Base-by-base conservation (phyloP, 345 rosid species). In the Lumnitzera littorea region DNA sequence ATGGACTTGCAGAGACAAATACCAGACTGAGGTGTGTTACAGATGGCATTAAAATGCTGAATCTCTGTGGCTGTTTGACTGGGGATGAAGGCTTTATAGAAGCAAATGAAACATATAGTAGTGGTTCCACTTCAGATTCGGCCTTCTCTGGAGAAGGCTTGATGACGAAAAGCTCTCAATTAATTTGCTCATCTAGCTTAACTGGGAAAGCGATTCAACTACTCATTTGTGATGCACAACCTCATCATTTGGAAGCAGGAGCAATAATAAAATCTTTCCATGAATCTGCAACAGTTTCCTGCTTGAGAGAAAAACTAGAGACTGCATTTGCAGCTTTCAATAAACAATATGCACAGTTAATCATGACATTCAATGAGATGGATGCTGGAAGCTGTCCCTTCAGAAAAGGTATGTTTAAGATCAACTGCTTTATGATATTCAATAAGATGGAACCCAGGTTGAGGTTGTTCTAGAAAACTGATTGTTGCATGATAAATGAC, bases 31-130 rank as follows among this genome's bases (percentile, higher is more conserved):
- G 72, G 70, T 24, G 67, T 29, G 67, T 75, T 58, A 62, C 62
- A 66, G 74, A 65, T 67, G 63, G 60, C 65, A 55, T 83, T 60
- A 66, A 65, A 60, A 62, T 48, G 43, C 10, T 36, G 59, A 77
- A 74, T 48, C 52, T 60, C 62, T 56, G 57, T 57, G 56, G 65
- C 27, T 56, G 52, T 62, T 63, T 53, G 16, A 60, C 72, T 27
- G 71, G 24, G 56, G 82, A 78, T 60, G 85, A 69, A 64, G 62
- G 67, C 66, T 52, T 52, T 53, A 72, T 67, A 24, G 83, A 83
- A 58, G 72, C 60, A 65, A 77, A 81, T 67, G 72, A 66, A 47
- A 75, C 65, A 78, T 80, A 77, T 77, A 65, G 76, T 66, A 78
- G 74, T 70, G 70, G 66, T 77, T 85, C 79, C 52, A 69, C 76